phyloP scores from a whole-genome alignment of 139 green algal genomes.

The Helicosporidium sp. region DNA sequence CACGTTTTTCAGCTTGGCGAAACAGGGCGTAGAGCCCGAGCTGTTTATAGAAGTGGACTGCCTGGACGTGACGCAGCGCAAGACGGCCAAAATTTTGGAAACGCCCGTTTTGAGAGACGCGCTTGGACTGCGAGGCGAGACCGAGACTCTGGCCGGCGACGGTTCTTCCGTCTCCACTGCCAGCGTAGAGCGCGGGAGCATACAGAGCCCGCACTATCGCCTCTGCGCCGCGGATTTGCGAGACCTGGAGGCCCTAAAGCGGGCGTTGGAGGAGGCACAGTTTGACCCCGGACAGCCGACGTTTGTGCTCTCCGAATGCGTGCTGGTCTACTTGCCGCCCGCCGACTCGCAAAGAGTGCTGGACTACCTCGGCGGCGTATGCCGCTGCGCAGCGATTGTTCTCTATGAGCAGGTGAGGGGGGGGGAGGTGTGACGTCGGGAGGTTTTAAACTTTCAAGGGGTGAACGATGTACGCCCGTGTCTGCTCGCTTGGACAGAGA shows the following conservation, averaged over 20 bases:
- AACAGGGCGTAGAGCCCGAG: conserved; percentile 6
- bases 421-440: too few relatives aligned
- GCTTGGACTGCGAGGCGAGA: too few relatives aligned
- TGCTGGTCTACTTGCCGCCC: conserved; percentile 72
- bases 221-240: conserved; percentile 49
- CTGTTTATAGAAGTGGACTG: conserved; percentile 61
- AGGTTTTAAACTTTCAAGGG: background rate
- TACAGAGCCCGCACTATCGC: conserved; percentile 26
- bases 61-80: conserved; percentile 32
- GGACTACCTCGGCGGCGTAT: conserved; percentile 16
- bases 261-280: conserved; percentile 21
- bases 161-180: background rate
- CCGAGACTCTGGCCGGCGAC: too few relatives aligned
- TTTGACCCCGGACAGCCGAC: conserved; percentile 38
- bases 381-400: conserved; percentile 28
- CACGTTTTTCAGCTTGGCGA: conserved; percentile 49
- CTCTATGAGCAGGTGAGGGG: conserved; percentile 62
- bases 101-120: too few relatives aligned
- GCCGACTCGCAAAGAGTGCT: conserved; percentile 30
- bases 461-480: too few relatives aligned
- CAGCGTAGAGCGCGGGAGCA: background rate
- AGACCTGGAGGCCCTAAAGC: conserved; percentile 15
- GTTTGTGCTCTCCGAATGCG: conserved; percentile 62
- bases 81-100: conserved; percentile 20
- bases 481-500: too few relatives aligned